phyloP scores from a whole-genome alignment of 148 eudicot species.

The Amaranthus cruentus region DNA sequence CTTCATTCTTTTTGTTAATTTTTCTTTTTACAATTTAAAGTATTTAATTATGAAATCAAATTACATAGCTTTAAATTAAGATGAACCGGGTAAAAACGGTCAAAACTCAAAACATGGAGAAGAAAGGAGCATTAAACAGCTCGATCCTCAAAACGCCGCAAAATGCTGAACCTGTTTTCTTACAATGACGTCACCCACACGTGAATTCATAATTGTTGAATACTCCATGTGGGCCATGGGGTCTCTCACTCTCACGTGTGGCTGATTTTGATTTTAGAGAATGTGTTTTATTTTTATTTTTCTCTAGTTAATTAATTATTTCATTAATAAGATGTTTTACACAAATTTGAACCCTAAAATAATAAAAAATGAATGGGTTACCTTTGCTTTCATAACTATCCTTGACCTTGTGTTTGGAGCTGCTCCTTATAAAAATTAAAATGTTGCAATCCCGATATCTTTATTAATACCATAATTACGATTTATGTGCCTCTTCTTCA shows the following conservation, averaged over 20 bases:
- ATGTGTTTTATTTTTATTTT: not conserved
- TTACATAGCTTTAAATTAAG: too few species aligned
- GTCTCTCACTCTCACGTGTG: constrained; percentile 22
- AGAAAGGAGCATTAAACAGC: constrained; percentile 30
- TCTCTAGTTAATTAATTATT: not conserved
- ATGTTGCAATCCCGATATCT: constrained; percentile 19
- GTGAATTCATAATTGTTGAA: constrained; percentile 30
- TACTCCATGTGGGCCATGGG: constrained; percentile 5
- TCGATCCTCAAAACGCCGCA: constrained; percentile 46
- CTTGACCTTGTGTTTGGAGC: constrained; percentile 37
- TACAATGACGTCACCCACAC: constrained; percentile 31
- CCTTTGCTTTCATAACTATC: constrained; percentile 14
- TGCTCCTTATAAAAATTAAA: not conserved
- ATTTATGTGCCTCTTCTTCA: not conserved
- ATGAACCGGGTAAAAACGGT: not conserved
- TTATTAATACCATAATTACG: constrained; percentile 14
- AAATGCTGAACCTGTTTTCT: constrained; percentile 17
- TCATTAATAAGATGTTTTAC: not conserved
- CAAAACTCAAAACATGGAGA: constrained; percentile 13
- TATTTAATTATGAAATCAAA: too few species aligned
- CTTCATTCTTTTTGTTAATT: too few species aligned
- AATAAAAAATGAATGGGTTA: not conserved
- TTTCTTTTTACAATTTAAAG: too few species aligned
- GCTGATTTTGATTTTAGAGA: not conserved
- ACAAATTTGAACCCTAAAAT: not conserved